A percentile compares a stretch with the other conserved stretches of the same genome.
Conservation (phyloP, 441 rosid species). For the Populus trichocarpa region DNA sequence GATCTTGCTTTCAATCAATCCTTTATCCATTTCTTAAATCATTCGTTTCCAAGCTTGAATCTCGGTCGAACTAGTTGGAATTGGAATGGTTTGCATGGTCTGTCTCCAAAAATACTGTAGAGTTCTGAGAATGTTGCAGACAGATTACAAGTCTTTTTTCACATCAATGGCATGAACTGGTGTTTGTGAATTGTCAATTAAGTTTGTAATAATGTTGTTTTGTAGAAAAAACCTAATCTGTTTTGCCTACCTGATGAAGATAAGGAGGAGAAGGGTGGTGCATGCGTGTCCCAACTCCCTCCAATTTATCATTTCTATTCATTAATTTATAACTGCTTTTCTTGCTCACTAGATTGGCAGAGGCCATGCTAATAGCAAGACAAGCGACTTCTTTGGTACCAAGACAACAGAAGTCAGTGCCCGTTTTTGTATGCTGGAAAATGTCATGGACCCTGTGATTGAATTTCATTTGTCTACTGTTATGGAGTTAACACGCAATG, state of each 20-base stretch:
- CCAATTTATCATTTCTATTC: too few species aligned
- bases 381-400: neutral
- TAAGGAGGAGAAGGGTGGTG: neutral
- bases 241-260: neutral
- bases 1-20: constrained; percentile 12
- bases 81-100: neutral
- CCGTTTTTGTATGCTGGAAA: neutral
- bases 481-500: neutral
- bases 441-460: neutral
- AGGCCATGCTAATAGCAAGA: neutral
- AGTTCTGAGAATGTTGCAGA: neutral
- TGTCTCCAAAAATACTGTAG: neutral
- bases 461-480: neutral
- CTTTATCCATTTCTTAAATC: neutral
- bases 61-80: neutral
- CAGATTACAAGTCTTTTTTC: neutral
- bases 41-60: neutral
- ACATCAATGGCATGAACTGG: neutral
- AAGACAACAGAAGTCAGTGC: neutral
- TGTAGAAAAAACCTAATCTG: neutral
- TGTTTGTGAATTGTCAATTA: neutral
- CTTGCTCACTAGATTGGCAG: neutral
- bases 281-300: neutral
- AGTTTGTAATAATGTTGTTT: neutral
- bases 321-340: neutral